phyloP scores from a whole-genome alignment of 2,329 filamentous ascomycete species.

The Cladophialophora chaetospira region DNA sequence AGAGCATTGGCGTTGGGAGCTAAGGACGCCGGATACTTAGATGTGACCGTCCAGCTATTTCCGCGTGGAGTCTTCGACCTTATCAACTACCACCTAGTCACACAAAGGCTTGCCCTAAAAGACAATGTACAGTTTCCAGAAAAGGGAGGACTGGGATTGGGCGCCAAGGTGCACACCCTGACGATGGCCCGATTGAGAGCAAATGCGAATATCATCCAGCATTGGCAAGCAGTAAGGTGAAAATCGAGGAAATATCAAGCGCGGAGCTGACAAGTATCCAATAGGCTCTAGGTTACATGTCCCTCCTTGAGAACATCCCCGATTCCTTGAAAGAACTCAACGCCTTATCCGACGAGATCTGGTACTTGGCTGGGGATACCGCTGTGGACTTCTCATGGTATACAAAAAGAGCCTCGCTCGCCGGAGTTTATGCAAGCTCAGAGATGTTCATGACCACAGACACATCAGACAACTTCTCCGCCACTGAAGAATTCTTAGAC shows the following conservation, averaged over 20 bases:
- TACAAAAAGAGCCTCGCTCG: conserved; percentile 65
- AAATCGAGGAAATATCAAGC: conserved; percentile 18
- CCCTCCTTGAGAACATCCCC: conserved; percentile 75
- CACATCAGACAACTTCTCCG: conserved; percentile 67
- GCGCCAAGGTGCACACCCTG: conserved; percentile 68
- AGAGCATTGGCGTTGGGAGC: conserved; percentile 74
- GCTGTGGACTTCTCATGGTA: conserved; percentile 90
- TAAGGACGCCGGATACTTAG: conserved; percentile 80
- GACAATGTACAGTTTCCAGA: conserved; percentile 44
- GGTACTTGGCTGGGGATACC: conserved; percentile 79
- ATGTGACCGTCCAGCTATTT: conserved; percentile 81
- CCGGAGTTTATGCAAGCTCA: conserved; percentile 70
- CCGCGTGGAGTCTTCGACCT: conserved; percentile 79
- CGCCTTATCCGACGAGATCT: conserved; percentile 85
- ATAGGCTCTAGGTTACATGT: conserved; percentile 87
- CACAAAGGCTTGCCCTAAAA: conserved; percentile 63
- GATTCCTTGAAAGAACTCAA: conserved; percentile 77
- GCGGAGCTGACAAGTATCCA: conserved; percentile 15
- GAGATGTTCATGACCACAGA: conserved; percentile 97
- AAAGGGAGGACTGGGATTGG: conserved; percentile 48
- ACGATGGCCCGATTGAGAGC: conserved; percentile 75
- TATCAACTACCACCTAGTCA: conserved; percentile 74
- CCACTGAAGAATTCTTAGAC: conserved; percentile 79
- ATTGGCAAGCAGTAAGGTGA: conserved; percentile 80
- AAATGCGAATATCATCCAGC: conserved; percentile 70